Conservation (phyloP, 441 rosid genomes). For the Eutrema salsugineum region DNA sequence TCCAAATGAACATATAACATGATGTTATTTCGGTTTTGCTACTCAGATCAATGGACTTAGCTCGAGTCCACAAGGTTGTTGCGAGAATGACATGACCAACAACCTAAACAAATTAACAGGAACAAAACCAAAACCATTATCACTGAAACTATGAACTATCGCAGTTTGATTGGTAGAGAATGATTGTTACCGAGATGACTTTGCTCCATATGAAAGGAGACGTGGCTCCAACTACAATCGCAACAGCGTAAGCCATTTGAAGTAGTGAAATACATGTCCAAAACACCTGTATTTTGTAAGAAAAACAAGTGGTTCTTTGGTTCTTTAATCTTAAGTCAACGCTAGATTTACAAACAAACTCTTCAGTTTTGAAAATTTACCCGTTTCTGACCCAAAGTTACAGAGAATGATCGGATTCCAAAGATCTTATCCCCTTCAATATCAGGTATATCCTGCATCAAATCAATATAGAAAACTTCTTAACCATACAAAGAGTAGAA, state of each 20-base stretch:
- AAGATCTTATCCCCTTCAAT: slow-evolving; percentile 90
- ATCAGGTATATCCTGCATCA: slow-evolving; percentile 85
- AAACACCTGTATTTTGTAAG: slow-evolving; percentile 60
- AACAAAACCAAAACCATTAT: not conserved
- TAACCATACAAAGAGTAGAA: not conserved
- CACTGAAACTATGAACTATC: not conserved
- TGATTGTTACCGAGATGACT: slow-evolving; percentile 59
- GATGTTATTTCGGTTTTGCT: slow-evolving; percentile 85
- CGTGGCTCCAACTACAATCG: slow-evolving; percentile 72
- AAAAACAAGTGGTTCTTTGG: not conserved
- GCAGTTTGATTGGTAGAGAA: not conserved
- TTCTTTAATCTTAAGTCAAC: not conserved
- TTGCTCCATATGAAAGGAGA: slow-evolving; percentile 87
- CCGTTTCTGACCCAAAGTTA: slow-evolving; percentile 79
- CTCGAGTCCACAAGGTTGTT: slow-evolving; percentile 61
- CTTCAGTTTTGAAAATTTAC: slow-evolving; percentile 33
- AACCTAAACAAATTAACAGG: slow-evolving; percentile 45
- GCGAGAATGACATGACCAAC: slow-evolving; percentile 73
- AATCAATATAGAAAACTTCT: not conserved
- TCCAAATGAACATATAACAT: slow-evolving; percentile 97
- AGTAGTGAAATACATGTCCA: slow-evolving; percentile 87
- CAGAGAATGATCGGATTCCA: slow-evolving; percentile 82
- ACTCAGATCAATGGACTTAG: slow-evolving; percentile 68
- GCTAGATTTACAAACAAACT: not conserved
- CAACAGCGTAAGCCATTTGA: slow-evolving; percentile 75